Base-by-base conservation (phyloP, 2,329 filamentous ascomycete genomes). In the Neonectria coccinea region DNA sequence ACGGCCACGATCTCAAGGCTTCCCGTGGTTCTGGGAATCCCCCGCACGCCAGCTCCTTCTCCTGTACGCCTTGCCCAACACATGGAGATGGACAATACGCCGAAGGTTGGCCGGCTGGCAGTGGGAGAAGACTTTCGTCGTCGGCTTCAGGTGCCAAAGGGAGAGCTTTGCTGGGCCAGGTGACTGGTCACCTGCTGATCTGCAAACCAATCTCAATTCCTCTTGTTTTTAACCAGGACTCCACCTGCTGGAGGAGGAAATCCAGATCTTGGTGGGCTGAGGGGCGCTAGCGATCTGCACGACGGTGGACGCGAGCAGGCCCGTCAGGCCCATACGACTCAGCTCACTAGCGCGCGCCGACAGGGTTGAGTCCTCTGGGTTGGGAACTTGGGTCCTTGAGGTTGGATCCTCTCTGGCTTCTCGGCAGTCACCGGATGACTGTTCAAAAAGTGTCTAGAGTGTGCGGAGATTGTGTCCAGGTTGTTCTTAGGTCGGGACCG, bases 101-200 rank as follows among this genome's bases (percentile, higher is more conserved):
- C 64, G 61, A 67, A 41, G 18, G 53, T 52, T 59, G 57, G 42
- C 65, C 55, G 60, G 50, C 42, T 18, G 41, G 57, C 44, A 25
- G 57, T 54, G 39, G 36, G n/a, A 45, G 33, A 44, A 29, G 56
- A 27, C 45, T 31, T 56, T 51, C 42, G 36, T 51, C 50, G 42
- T 55, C 58, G 55, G 36, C 33, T 44, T 39, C 60, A 55, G 55
- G 22, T 16, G 50, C 25, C 31, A 44, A 59, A 57, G 48, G 55
- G 33, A 44, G 48, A 50, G 48, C 55, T 53, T 59, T 52, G 50
- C 56, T 64, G 51, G 51, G 53, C 56, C 58, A 71, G 64, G 61
- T 73, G 71, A 73, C 61, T 57, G 66, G 70, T 73, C 71, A 73
- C 64, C 65, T 69, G 55, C 62, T 73, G 72, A 74, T 74, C 72